Evolutionary conservation across 345 rosid genomes (phyloP).

Genomic region (Hibiscus syriacus): DNA sequence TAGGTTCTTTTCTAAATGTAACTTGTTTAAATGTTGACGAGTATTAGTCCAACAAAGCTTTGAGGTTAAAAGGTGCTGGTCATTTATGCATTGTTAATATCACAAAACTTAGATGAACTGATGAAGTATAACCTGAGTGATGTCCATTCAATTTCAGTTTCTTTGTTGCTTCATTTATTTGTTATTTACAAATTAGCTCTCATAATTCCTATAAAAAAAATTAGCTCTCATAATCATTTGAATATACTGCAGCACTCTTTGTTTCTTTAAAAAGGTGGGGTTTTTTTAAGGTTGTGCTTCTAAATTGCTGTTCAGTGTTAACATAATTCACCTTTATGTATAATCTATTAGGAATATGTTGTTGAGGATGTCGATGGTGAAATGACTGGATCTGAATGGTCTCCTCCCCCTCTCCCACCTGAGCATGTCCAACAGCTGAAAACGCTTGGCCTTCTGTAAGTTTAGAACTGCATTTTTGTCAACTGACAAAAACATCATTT

Average conservation of each 20-base stretch:
- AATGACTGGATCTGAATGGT: constrained; percentile 78
- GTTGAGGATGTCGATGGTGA: constrained; percentile 98
- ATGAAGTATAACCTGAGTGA: no score
- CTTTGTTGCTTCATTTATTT: not conserved
- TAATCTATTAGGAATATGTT: constrained; percentile 72
- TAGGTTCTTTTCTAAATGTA: not conserved
- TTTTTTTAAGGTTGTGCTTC: no score
- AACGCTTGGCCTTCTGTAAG: constrained; percentile 75
- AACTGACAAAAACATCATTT: constrained; percentile 15
- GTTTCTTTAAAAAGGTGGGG: not conserved
- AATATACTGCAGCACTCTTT: constrained; percentile 50
- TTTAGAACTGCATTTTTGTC: not conserved
- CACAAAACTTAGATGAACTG: not conserved
- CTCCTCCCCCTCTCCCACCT: constrained; percentile 74
- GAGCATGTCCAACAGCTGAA: constrained; percentile 96
- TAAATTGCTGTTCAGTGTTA: no score
- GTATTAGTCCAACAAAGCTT: not conserved
- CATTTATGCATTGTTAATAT: not conserved
- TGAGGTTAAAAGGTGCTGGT: not conserved
- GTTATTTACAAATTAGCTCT: no score
- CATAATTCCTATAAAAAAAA: no score
- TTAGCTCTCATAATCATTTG: not conserved
- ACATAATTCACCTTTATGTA: no score
- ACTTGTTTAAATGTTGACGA: not conserved
- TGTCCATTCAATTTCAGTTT: not conserved